Evolutionary conservation across 768 basidiomycete genomes (phyloP).

Genomic region (Boletus eberwhitei): DNA sequence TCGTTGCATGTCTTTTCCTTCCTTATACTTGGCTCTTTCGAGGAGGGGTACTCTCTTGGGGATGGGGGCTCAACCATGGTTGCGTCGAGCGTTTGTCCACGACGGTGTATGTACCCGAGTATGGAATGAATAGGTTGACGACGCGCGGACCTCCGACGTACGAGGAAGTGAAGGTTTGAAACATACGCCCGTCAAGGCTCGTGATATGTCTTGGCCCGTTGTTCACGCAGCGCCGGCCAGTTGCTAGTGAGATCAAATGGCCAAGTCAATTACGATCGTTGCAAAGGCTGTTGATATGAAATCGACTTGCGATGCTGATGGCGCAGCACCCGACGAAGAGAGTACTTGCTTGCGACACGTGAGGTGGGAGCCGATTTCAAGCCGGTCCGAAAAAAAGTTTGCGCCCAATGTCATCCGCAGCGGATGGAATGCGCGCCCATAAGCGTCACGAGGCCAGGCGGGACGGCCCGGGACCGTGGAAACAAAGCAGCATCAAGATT

Average conservation of each 20-base stretch:
- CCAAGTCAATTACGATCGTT: background rate
- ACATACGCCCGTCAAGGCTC: too few relatives aligned
- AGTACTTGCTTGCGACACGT: background rate
- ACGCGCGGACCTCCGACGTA: background rate
- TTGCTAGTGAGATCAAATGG: background rate
- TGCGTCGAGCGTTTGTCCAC: constrained; percentile 4
- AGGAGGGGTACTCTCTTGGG: constrained; percentile 4
- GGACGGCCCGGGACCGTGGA: background rate
- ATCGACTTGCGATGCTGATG: background rate
- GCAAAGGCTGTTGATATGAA: too few relatives aligned
- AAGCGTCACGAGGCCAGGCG: too few relatives aligned
- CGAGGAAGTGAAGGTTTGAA: background rate
- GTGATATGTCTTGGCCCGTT: too few relatives aligned
- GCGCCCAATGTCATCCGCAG: background rate
- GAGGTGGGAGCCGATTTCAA: too few relatives aligned
- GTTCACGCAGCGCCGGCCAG: background rate
- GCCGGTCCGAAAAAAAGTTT: background rate
- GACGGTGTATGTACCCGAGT: constrained; percentile 16
- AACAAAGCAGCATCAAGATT: background rate
- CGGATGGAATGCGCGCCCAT: background rate
- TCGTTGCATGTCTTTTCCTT: constrained; percentile 1
- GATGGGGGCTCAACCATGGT: background rate
- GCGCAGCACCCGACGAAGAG: background rate
- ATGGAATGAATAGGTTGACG: constrained; percentile 13
- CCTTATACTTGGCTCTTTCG: background rate